These are phyloP conservation scores for Aphanomyces astaci DNA, from an alignment of 352 stramenopile genomes.

Conservation along the genomic window DNA sequence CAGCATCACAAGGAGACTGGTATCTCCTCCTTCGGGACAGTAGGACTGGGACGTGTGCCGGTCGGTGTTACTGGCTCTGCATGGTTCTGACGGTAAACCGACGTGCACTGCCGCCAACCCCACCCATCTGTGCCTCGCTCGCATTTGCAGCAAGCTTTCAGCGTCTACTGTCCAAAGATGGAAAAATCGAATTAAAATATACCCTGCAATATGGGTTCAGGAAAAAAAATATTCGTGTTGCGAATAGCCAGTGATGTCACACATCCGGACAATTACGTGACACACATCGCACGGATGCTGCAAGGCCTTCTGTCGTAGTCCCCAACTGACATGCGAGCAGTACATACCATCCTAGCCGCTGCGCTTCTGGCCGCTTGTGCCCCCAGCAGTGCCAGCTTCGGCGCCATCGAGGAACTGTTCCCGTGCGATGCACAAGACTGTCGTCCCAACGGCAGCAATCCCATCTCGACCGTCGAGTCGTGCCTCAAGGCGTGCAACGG, in stretches of 20 bases:
- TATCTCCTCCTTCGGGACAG: too few relatives aligned
- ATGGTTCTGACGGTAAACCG: too few relatives aligned
- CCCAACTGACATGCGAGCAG: constrained; percentile 18
- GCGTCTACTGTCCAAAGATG: too few relatives aligned
- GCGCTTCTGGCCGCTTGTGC: background rate
- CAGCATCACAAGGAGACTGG: too few relatives aligned
- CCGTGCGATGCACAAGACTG: background rate
- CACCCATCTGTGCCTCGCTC: too few relatives aligned
- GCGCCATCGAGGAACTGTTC: background rate
- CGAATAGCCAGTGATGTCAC: background rate
- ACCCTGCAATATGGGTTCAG: background rate
- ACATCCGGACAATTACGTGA: background rate
- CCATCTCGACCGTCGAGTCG: background rate
- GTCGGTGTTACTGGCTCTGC: too few relatives aligned
- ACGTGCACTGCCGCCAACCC: too few relatives aligned
- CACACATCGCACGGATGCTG: background rate
- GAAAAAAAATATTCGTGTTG: too few relatives aligned
- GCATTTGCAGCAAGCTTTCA: too few relatives aligned
- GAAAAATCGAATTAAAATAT: background rate
- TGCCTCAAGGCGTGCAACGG: constrained; percentile 13
- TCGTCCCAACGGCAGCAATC: background rate
- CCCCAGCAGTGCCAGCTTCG: background rate
- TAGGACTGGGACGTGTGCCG: too few relatives aligned
- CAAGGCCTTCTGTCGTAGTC: background rate
- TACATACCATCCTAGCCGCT: background rate